phyloP scores from a whole-genome alignment of 805 yeast species.

The Priceomyces castillae region DNA sequence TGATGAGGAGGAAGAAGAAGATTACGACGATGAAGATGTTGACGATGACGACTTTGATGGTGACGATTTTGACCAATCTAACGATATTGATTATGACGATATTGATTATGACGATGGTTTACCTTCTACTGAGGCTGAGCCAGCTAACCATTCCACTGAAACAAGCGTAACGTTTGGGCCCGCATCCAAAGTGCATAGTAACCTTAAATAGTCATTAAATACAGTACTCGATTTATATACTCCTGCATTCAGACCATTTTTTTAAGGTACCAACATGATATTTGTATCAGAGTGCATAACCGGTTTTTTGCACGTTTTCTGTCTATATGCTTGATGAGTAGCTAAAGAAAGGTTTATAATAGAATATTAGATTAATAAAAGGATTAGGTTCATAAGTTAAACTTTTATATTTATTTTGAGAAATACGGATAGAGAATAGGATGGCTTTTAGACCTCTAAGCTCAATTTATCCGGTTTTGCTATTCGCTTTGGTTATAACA shows the following conservation, averaged over 20 bases:
- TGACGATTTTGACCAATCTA: neutral
- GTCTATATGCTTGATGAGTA: too few species aligned
- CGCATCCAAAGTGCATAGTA: neutral
- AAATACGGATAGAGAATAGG: neutral
- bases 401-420: too few species aligned
- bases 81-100: slow-evolving; percentile 8
- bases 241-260: neutral
- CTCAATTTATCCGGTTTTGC: neutral
- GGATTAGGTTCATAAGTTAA: too few species aligned
- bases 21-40: slow-evolving; percentile 13
- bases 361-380: too few species aligned
- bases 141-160: neutral
- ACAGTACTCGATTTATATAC: neutral
- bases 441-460: neutral
- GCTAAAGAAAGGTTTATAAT: too few species aligned
- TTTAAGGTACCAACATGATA: too few species aligned
- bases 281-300: too few species aligned
- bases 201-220: neutral
- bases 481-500: neutral
- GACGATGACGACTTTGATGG: slow-evolving; percentile 16
- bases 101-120: slow-evolving; percentile 12
- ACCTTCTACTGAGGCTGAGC: neutral
- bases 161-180: neutral
- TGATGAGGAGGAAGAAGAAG: slow-evolving; percentile 18
- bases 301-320: too few species aligned